Percentiles rank a stretch among this genome's conserved stretches.
phyloP scores from a whole-genome alignment of 1,284 basidiomycete genomes.

The Ganoderma meredithae region DNA sequence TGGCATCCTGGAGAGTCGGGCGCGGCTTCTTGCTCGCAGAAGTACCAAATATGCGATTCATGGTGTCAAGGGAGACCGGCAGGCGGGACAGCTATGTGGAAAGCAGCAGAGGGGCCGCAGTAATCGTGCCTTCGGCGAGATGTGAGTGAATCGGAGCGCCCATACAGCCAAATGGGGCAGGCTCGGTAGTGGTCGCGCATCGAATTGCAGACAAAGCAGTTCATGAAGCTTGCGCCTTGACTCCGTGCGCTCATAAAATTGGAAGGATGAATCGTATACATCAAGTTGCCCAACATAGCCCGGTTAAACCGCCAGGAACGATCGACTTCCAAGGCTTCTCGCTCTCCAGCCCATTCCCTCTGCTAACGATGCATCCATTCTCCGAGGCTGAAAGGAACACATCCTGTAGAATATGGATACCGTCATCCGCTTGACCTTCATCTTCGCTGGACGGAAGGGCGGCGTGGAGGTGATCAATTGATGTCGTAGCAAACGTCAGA shows the following conservation, averaged over 20 bases:
- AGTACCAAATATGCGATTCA: slow-evolving; percentile 87
- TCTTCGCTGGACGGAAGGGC: background rate
- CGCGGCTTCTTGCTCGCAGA: slow-evolving; percentile 87
- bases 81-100: slow-evolving; percentile 38
- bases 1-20: slow-evolving; percentile 90
- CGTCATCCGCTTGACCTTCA: slow-evolving; percentile 26
- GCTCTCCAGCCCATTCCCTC: slow-evolving; percentile 16
- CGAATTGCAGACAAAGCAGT: background rate
- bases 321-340: slow-evolving; percentile 49
- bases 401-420: slow-evolving; percentile 40
- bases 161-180: slow-evolving; percentile 16
- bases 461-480: slow-evolving; percentile 25
- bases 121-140: background rate
- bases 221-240: background rate
- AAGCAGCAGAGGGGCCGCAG: background rate
- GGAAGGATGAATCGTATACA: background rate
- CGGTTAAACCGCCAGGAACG: slow-evolving; percentile 37
- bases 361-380: slow-evolving; percentile 57
- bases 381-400: slow-evolving; percentile 64
- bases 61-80: slow-evolving; percentile 38
- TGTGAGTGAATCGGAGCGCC: slow-evolving; percentile 3
- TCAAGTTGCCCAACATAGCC: background rate
- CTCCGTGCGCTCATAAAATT: background rate
- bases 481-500: slow-evolving; percentile 28
- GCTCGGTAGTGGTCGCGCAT: slow-evolving; percentile 2